phyloP scores from a whole-genome alignment of 148 eudicot genomes.

The Rhododendron simsii region DNA sequence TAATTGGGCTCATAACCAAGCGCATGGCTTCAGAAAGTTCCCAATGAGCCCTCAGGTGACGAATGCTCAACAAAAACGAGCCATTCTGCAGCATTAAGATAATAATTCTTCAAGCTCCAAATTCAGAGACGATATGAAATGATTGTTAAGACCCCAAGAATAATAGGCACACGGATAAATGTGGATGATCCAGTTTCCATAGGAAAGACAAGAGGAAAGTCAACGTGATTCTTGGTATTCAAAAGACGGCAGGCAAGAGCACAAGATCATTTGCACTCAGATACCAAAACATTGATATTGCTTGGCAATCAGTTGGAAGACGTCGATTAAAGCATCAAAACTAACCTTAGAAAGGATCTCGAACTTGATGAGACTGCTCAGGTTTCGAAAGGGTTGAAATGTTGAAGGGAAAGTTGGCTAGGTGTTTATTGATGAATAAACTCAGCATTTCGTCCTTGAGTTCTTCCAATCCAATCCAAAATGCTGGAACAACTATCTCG shows the following conservation, averaged over 20 bases:
- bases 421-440: conserved; percentile 13
- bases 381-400: not conserved
- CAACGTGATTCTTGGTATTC: not conserved
- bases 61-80: not conserved
- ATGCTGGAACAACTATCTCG: conserved; percentile 64
- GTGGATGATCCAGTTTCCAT: not conserved
- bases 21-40: not conserved
- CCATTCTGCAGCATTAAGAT: not conserved
- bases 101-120: not conserved
- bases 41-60: not conserved
- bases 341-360: not conserved
- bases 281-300: not conserved
- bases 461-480: conserved; percentile 63
- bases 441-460: conserved; percentile 27
- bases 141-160: not conserved
- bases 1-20: not conserved
- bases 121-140: not conserved
- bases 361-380: not conserved
- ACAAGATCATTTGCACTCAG: not conserved
- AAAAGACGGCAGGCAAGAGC: not conserved
- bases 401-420: not conserved
- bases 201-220: not conserved
- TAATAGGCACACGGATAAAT: not conserved
- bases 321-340: not conserved
- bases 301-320: not conserved